phyloP scores from a whole-genome alignment of 345 rosid species.

The Citrus trifoliata region DNA sequence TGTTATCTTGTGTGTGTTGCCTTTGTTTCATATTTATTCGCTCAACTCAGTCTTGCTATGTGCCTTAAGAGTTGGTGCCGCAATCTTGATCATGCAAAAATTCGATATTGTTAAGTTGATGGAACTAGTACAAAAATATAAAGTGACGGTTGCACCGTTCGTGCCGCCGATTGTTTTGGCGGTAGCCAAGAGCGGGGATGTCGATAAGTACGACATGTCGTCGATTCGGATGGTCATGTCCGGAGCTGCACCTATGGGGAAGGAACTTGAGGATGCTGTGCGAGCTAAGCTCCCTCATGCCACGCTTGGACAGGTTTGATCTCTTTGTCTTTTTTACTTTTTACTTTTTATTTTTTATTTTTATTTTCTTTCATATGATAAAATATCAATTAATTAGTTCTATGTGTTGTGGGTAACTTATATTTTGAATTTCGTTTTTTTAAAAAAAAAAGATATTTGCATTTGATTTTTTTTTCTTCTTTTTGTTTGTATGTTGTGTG shows the following conservation, averaged over 20 bases:
- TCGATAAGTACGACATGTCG: slow-evolving; percentile 50
- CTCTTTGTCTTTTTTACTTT: neutral
- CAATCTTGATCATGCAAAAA: slow-evolving; percentile 60
- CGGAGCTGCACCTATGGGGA: slow-evolving; percentile 69
- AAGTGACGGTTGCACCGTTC: slow-evolving; percentile 54
- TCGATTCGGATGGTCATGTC: slow-evolving; percentile 53
- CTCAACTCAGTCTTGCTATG: slow-evolving; percentile 52
- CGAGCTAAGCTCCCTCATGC: slow-evolving; percentile 55
- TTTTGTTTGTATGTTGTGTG: no score
- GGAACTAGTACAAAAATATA: slow-evolving; percentile 48
- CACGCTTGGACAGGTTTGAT: slow-evolving; percentile 58
- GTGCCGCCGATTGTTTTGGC: slow-evolving; percentile 62
- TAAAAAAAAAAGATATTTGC: neutral
- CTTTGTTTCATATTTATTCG: slow-evolving; percentile 59
- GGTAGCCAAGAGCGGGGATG: slow-evolving; percentile 37
- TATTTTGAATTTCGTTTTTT: neutral
- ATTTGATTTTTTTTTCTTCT: no score
- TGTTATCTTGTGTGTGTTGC: slow-evolving; percentile 53
- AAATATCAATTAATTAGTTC: neutral
- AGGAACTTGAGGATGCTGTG: slow-evolving; percentile 60
- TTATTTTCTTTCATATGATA: neutral
- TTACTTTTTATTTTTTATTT: neutral
- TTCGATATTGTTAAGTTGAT: slow-evolving; percentile 41
- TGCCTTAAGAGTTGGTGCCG: slow-evolving; percentile 59
- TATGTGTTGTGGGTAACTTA: neutral